Evolutionary conservation across 306 rosid species (phyloP).

Genomic region (Citrullus mucosospermus): DNA sequence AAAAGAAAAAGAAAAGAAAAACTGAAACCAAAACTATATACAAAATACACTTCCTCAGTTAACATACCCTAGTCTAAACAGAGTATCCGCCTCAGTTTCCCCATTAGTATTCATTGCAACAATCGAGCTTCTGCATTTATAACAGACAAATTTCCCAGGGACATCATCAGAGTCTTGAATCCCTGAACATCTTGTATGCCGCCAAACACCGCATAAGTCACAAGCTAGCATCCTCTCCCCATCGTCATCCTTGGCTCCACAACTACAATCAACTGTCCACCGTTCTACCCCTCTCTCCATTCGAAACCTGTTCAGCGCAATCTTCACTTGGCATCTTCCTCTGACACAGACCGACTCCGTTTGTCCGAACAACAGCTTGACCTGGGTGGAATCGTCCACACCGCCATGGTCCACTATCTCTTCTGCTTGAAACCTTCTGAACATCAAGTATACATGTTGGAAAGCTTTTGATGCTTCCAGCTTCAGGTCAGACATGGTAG

Average conservation of each 20-base stretch:
- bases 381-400: slow-evolving; percentile 62
- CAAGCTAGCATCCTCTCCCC: slow-evolving; percentile 98
- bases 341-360: slow-evolving; percentile 30
- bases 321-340: slow-evolving; percentile 62
- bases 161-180: slow-evolving; percentile 54
- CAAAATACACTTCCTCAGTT: background rate
- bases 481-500: slow-evolving; percentile 60
- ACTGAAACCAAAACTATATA: background rate
- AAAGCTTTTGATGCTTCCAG: slow-evolving; percentile 62
- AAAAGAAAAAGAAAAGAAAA: background rate
- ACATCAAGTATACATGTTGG: slow-evolving; percentile 69
- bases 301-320: slow-evolving; percentile 49
- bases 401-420: slow-evolving; percentile 48
- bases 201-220: slow-evolving; percentile 79
- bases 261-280: slow-evolving; percentile 91
- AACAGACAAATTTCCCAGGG: slow-evolving; percentile 64
- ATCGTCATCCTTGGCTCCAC: slow-evolving; percentile 90
- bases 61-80: background rate
- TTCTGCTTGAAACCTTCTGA: slow-evolving; percentile 56
- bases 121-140: slow-evolving; percentile 25
- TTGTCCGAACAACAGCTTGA: slow-evolving; percentile 48
- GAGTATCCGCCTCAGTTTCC: background rate
- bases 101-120: background rate
- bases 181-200: slow-evolving; percentile 74
- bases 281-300: slow-evolving; percentile 91